These are phyloP conservation scores for Erysimum cheiranthoides DNA, from an alignment of 345 rosid genomes.

Conservation along the genomic window DNA sequence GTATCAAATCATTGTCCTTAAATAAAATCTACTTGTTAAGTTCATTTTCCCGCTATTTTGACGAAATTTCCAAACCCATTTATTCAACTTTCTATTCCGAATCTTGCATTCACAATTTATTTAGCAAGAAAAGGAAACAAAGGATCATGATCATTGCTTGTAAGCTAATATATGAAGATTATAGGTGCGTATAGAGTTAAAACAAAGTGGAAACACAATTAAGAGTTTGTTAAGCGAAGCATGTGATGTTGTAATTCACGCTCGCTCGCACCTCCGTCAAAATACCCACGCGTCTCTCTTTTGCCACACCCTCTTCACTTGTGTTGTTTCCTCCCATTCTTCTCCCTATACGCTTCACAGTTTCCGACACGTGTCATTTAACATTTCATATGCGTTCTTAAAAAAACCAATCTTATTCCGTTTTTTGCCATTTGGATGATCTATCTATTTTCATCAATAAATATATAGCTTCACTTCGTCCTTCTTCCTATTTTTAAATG, in stretches of 20 bases:
- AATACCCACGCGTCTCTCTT: constrained; percentile 45
- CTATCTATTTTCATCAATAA: constrained; percentile 6
- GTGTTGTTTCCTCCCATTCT: constrained; percentile 27
- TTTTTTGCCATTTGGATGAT: constrained; percentile 32
- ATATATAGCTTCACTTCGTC: constrained; percentile 15
- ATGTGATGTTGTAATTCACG: constrained; percentile 37
- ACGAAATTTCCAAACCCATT: no score
- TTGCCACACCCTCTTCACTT: constrained; percentile 30
- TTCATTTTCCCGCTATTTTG: no score
- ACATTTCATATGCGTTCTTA: no score
- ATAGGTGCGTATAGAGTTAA: constrained; percentile 16
- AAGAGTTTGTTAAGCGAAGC: constrained; percentile 24
- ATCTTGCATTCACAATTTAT: no score
- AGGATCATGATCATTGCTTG: constrained; percentile 11
- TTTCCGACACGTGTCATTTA: constrained; percentile 19
- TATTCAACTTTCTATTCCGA: background rate
- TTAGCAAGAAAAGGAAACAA: background rate
- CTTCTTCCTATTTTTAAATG: constrained; percentile 16
- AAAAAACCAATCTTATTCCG: constrained; percentile 1
- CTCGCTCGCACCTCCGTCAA: background rate
- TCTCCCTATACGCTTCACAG: constrained; percentile 20
- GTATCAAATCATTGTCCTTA: no score
- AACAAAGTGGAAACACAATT: constrained; percentile 25
- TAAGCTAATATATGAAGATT: constrained; percentile 14
- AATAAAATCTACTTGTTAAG: no score